A percentile compares a stretch with the other conserved stretches of the same genome.
phyloP scores from a whole-genome alignment of 306 rosid genomes.

The Prunus mira region DNA sequence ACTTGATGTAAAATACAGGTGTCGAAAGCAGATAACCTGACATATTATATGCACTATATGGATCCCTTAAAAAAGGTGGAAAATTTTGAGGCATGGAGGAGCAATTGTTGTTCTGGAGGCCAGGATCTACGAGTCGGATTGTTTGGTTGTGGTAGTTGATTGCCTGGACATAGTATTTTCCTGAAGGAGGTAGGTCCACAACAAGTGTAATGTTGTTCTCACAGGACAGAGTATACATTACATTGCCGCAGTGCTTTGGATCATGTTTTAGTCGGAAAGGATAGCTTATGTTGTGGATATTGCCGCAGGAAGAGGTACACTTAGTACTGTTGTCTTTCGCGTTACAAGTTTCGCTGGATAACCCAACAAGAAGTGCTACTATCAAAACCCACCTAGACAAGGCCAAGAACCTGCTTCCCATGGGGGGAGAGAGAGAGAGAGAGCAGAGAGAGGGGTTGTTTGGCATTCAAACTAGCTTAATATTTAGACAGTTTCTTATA shows the following conservation, averaged over 20 bases:
- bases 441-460: background rate
- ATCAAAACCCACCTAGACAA: background rate
- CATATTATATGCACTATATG: background rate
- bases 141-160: slow-evolving; percentile 23
- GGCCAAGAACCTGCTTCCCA: background rate
- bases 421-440: background rate
- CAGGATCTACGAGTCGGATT: background rate
- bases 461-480: background rate
- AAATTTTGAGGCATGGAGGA: background rate
- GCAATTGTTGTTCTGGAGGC: background rate
- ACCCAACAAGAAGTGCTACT: background rate
- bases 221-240: slow-evolving; percentile 1
- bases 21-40: background rate
- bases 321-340: no score
- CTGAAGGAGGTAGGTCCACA: background rate
- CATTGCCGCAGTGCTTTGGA: no score
- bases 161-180: slow-evolving; percentile 14
- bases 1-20: background rate
- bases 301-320: no score
- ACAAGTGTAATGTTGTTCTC: slow-evolving; percentile 18
- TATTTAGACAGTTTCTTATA: no score
- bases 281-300: no score
- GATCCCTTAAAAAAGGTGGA: fast-evolving
- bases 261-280: no score
- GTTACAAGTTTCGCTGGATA: background rate